These are phyloP conservation scores for Plasmodium vinckei DNA, from an alignment of 169 alveolate genomes.

Conservation along the genomic window DNA sequence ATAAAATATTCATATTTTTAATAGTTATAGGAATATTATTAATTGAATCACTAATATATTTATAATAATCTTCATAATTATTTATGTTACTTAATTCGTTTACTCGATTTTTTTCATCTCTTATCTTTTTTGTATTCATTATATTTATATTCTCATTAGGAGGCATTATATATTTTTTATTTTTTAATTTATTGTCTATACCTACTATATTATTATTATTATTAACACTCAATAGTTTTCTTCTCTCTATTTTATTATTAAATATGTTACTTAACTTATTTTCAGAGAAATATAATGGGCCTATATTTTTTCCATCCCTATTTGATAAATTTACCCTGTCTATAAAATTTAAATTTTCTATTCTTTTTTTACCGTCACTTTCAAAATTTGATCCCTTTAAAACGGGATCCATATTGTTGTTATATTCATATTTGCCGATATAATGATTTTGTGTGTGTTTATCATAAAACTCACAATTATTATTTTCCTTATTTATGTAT, in stretches of 20 bases:
- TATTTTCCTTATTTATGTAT: no score
- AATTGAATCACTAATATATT: conserved; percentile 33
- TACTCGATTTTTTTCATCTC: conserved; percentile 6
- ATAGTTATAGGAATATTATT: conserved; percentile 47
- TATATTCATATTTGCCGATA: no score
- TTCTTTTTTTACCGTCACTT: no score
- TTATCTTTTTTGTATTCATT: background rate
- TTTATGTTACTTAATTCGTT: conserved; percentile 20
- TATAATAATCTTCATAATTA: conserved; percentile 62
- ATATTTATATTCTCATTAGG: background rate
- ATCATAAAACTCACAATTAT: no score
- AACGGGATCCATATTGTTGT: no score
- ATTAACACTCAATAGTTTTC: background rate
- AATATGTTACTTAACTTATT: conserved; percentile 24
- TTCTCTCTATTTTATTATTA: conserved; percentile 16
- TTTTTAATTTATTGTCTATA: conserved; percentile 3
- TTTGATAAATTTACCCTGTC: no score
- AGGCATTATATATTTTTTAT: background rate
- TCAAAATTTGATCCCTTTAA: no score
- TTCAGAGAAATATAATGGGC: conserved; percentile 20
- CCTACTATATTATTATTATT: background rate
- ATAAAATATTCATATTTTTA: conserved; percentile 43
- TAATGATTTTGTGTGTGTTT: no score
- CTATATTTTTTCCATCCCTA: background rate
- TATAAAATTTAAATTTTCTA: no score